A percentile compares a stretch with the other conserved stretches of the same genome.
Evolutionary conservation across 1,284 basidiomycete genomes (phyloP).

Genomic region (Agaricales sp.): DNA sequence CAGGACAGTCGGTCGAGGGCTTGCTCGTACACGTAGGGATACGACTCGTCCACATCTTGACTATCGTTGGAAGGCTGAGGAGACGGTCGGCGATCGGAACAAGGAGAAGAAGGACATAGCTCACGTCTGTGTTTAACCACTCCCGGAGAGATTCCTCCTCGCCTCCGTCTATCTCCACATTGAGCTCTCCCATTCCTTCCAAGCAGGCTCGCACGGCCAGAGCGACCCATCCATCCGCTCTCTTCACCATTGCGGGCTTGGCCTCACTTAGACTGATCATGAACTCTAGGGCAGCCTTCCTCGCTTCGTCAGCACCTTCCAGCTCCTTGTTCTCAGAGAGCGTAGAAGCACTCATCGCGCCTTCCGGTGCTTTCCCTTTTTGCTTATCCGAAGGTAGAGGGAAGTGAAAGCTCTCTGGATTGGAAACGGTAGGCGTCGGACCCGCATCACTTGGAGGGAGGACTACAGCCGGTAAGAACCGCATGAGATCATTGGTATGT

Average conservation of each 20-base stretch:
- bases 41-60: slow-evolving; percentile 50
- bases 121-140: slow-evolving; percentile 70
- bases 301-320: slow-evolving; percentile 44
- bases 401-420: slow-evolving; percentile 55
- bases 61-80: slow-evolving; percentile 53
- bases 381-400: slow-evolving; percentile 30
- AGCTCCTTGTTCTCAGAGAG: slow-evolving; percentile 26
- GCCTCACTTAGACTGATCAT: slow-evolving; percentile 71
- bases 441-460: slow-evolving; percentile 56
- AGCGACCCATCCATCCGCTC: slow-evolving; percentile 55
- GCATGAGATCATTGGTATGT: slow-evolving; percentile 50
- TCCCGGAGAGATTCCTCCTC: slow-evolving; percentile 39
- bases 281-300: slow-evolving; percentile 57
- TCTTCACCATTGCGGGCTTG: slow-evolving; percentile 54
- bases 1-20: slow-evolving; percentile 67
- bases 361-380: slow-evolving; percentile 18
- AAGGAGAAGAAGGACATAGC: slow-evolving; percentile 14
- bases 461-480: slow-evolving; percentile 56
- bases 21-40: slow-evolving; percentile 71
- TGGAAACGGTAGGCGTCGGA: slow-evolving; percentile 51
- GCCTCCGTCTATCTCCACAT: slow-evolving; percentile 28
- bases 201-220: slow-evolving; percentile 61
- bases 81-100: slow-evolving; percentile 1
- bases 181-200: slow-evolving; percentile 73
- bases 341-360: neutral